These are phyloP conservation scores for Juglanconis juglandina DNA, from an alignment of 2,329 filamentous ascomycete species.

Conservation along the genomic window DNA sequence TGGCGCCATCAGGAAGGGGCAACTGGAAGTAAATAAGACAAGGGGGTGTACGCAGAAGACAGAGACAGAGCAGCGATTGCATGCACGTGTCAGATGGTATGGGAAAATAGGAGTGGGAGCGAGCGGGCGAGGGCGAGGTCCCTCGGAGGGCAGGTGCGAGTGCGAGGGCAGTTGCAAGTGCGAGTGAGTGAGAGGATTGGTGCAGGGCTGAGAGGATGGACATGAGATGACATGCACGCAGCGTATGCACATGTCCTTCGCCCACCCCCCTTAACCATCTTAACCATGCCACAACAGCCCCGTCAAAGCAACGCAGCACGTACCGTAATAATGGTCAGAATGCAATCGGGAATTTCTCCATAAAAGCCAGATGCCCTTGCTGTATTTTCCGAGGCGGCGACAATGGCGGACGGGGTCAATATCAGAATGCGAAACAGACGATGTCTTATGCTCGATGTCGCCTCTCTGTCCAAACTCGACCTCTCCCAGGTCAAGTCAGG, in stretches of 20 bases:
- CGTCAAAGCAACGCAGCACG: background rate
- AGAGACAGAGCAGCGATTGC: background rate
- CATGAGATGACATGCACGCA: background rate
- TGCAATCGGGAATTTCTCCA: background rate
- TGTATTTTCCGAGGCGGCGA: conserved; percentile 1
- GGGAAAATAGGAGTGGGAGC: too few species aligned
- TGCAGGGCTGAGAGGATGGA: background rate
- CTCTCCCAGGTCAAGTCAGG: background rate
- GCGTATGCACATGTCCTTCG: background rate
- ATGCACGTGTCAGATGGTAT: background rate
- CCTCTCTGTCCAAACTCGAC: background rate
- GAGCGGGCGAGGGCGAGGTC: too few species aligned
- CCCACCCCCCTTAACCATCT: conserved; percentile 5
- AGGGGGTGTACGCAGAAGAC: background rate
- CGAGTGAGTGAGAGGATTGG: background rate
- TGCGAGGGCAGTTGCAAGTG: background rate
- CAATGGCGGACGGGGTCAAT: conserved; percentile 13
- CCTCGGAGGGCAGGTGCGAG: too few species aligned
- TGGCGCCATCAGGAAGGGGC: background rate
- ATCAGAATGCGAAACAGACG: conserved; percentile 15
- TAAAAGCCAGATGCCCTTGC: background rate
- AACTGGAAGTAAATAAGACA: background rate
- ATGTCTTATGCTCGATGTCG: background rate
- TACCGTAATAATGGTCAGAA: conserved; percentile 11
- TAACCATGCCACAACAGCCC: background rate